Base-by-base conservation (phyloP, 108 stramenopile species). In the Cyclotella choctawhatcheeana region DNA sequence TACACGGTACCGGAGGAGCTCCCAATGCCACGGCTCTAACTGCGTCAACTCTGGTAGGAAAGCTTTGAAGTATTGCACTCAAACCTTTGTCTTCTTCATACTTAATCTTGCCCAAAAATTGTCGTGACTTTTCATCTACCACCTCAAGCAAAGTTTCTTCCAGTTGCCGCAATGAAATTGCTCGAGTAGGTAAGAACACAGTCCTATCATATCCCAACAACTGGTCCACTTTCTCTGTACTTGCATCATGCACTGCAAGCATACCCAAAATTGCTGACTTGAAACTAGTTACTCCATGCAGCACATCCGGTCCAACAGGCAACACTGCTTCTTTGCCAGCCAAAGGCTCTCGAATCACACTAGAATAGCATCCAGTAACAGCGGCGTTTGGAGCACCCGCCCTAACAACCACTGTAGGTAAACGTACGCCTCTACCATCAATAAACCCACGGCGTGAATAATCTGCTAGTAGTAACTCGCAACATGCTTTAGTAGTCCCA, bases 361-460 rank as follows among this genome's bases (percentile, higher is more conserved):
- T 32, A 20, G 65, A 69, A 50, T 81, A 88, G 63, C 74, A 83
- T 0, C 64, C 65, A 0, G 86, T 85, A 3, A 82, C 81, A 13
- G 86, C 86, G 5, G 84, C 84, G 59, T 88, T 88, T 24, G 86
- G 86, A 26, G 45, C 45, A 0, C 86, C 86, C 1, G 86, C 82
- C 21, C 86, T 58, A 0, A 88, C 86, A 47, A 77, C 47, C n/a
- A 88, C 82, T 6, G 73, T 76, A 2, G 86, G 86, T 26, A 88
- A 58, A 1, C 86, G 79, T 24, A 85, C 58, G 10, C 77, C 84
- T 1, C 84, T 51, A 25, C 79, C 86, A 69, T 87, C 84, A 5
- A 82, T 24, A 45, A 83, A 87, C 27, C 73, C 76, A 5, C 82
- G 58, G 7, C 86, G 67, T 14, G 78, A 63, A 71, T 85, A 88